Conservation (phyloP, 2,329 filamentous ascomycete species). For the Aureobasidium pullulans region DNA sequence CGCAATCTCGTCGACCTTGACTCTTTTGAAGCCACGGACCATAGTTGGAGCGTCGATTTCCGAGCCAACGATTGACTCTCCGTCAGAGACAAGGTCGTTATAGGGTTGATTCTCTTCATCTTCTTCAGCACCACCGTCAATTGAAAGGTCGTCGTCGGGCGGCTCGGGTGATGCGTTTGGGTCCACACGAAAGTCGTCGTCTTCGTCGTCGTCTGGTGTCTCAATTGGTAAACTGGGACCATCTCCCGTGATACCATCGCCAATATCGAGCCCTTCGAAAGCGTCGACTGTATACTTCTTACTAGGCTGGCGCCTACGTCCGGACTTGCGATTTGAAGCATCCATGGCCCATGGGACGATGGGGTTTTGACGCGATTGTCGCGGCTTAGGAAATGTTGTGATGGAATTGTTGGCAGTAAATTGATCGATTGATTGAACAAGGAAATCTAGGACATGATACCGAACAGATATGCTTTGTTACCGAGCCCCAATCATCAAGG, state of each 20-base stretch:
- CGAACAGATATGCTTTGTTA: not conserved
- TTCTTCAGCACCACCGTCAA: slow-evolving; percentile 12
- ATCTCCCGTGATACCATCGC: slow-evolving; percentile 26
- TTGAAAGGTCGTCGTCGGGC: slow-evolving; percentile 6
- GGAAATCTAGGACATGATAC: not conserved
- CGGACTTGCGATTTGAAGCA: slow-evolving; percentile 11
- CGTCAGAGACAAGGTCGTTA: slow-evolving; percentile 31
- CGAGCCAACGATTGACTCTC: slow-evolving; percentile 3
- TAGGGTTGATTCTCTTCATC: slow-evolving; percentile 29
- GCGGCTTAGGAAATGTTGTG: not conserved
- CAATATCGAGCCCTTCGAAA: slow-evolving; percentile 28
- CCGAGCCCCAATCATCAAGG: not conserved
- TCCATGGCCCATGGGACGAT: not conserved
- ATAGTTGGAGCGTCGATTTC: not conserved
- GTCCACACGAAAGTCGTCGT: slow-evolving; percentile 30
- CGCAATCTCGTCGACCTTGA: not conserved
- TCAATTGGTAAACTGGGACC: slow-evolving; percentile 14
- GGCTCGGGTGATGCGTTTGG: slow-evolving; percentile 23
- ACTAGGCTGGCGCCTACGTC: slow-evolving; percentile 12
- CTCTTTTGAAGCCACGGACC: not conserved
- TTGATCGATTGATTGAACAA: not conserved
- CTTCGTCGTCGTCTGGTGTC: slow-evolving; percentile 25
- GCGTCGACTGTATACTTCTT: slow-evolving; percentile 29
- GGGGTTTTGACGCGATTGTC: not conserved
- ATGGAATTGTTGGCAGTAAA: not conserved